Conservation (phyloP, 176 grass and related monocot genomes). For the Triticum turgidum region DNA sequence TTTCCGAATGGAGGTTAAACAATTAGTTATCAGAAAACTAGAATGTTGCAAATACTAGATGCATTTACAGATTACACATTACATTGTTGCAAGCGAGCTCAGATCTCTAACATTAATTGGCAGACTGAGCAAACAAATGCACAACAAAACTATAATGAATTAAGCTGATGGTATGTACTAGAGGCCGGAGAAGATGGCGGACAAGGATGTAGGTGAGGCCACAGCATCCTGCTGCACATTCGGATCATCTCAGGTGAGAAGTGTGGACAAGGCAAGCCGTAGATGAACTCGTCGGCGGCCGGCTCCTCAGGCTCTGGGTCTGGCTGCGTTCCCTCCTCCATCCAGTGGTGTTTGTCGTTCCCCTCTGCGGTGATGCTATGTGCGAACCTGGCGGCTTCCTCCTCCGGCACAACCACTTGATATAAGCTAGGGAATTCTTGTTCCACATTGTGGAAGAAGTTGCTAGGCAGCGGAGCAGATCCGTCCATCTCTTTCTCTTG, state of each 20-base stretch:
- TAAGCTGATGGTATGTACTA: not conserved
- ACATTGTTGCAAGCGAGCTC: not conserved
- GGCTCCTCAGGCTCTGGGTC: no score
- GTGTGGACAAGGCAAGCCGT: not conserved
- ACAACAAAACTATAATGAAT: not conserved
- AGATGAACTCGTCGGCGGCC: no score
- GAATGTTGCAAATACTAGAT: no score
- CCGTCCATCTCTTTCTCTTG: not conserved
- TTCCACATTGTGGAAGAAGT: not conserved
- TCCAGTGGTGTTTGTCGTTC: not conserved
- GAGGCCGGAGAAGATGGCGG: not conserved
- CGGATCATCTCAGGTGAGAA: not conserved
- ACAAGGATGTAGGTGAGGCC: not conserved
- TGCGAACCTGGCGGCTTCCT: not conserved
- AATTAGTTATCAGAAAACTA: not conserved
- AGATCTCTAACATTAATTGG: not conserved
- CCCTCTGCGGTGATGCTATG: not conserved
- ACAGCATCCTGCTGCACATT: not conserved
- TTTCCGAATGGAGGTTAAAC: not conserved
- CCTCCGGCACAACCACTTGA: not conserved
- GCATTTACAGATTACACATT: not conserved
- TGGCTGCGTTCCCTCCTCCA: not conserved
- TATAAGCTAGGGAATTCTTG: not conserved
- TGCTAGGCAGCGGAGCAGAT: not conserved
- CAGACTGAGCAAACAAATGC: not conserved